Percentiles rank a stretch among this genome's conserved stretches.
These are phyloP conservation scores for Diaporthe sp. DNA, from an alignment of 2,329 filamentous ascomycete species.

Conservation along the genomic window DNA sequence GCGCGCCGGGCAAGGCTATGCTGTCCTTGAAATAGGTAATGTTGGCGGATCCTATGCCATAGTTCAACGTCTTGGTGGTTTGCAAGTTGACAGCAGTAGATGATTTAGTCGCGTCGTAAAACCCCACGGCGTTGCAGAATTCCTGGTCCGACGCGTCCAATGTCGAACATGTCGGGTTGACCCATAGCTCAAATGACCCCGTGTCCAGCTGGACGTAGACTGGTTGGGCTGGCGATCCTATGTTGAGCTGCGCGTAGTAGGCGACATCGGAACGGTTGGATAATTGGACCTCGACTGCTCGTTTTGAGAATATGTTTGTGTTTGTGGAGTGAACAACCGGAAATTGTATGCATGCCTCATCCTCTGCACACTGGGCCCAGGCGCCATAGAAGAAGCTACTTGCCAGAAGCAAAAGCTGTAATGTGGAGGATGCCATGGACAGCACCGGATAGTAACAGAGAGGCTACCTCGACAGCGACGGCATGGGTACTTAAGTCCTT, in stretches of 20 bases:
- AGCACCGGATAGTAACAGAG: constrained; percentile 39
- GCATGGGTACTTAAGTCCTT: constrained; percentile 36
- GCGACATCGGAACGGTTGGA: constrained; percentile 66
- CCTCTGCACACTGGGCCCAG: constrained; percentile 40
- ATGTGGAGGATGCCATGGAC: constrained; percentile 46
- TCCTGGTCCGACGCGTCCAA: constrained; percentile 55
- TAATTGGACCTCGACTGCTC: constrained; percentile 58
- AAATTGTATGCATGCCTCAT: constrained; percentile 52
- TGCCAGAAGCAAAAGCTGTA: constrained; percentile 43
- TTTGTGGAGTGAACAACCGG: constrained; percentile 60
- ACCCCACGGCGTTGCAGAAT: constrained; percentile 61
- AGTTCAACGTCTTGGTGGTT: constrained; percentile 57
- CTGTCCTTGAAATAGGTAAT: constrained; percentile 63
- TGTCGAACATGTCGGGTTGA: constrained; percentile 69
- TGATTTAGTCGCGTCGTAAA: constrained; percentile 58
- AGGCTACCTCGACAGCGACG: constrained; percentile 39
- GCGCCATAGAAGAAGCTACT: constrained; percentile 37
- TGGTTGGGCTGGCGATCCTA: constrained; percentile 66
- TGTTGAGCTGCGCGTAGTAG: constrained; percentile 62
- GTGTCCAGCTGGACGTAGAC: constrained; percentile 70
- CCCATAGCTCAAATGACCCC: constrained; percentile 72
- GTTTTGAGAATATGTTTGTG: constrained; percentile 53
- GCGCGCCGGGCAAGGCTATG: constrained; percentile 56
- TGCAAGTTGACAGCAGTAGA: constrained; percentile 51
- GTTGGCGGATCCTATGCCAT: constrained; percentile 65